Conservation (phyloP, 805 yeast species). For the Wickerhamomyces chambardii region DNA sequence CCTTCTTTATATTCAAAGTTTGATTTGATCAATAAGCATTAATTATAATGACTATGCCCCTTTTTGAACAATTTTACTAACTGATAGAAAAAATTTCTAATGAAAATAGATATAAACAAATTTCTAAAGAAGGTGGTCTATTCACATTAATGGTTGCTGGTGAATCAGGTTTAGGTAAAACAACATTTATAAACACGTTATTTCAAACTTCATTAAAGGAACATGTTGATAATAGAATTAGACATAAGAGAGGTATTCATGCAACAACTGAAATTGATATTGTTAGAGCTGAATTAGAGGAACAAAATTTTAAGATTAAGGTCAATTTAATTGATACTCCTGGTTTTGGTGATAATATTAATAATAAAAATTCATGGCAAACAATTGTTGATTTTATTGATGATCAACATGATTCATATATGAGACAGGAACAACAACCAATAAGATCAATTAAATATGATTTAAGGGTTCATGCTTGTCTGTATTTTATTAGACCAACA, state of each 20-base stretch:
- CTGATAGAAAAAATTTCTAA: too few relatives aligned
- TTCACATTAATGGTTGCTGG: conserved; percentile 85
- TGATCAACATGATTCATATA: conserved; percentile 79
- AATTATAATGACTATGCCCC: too few relatives aligned
- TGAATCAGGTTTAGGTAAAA: conserved; percentile 86
- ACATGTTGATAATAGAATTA: conserved; percentile 28
- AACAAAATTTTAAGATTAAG: conserved; percentile 69
- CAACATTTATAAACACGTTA: conserved; percentile 82
- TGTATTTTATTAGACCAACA: conserved; percentile 86
- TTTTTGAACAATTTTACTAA: conserved; percentile 5
- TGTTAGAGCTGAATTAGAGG: conserved; percentile 73
- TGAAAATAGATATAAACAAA: conserved; percentile 64
- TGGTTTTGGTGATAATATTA: conserved; percentile 87
- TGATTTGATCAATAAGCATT: too few relatives aligned
- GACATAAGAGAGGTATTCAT: conserved; percentile 48
- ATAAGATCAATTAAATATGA: conserved; percentile 57
- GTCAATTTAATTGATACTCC: conserved; percentile 87
- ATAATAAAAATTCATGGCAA: conserved; percentile 80
- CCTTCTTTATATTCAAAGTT: too few relatives aligned
- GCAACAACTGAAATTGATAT: conserved; percentile 75
- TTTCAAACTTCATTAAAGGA: conserved; percentile 68
- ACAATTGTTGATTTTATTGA: conserved; percentile 84
- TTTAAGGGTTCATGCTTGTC: conserved; percentile 82
- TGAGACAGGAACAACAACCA: conserved; percentile 95
- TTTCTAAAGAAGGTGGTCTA: conserved; percentile 65